These are phyloP conservation scores for Eucalyptus pauciflora DNA, from an alignment of 345 rosid species.

Conservation along the genomic window DNA sequence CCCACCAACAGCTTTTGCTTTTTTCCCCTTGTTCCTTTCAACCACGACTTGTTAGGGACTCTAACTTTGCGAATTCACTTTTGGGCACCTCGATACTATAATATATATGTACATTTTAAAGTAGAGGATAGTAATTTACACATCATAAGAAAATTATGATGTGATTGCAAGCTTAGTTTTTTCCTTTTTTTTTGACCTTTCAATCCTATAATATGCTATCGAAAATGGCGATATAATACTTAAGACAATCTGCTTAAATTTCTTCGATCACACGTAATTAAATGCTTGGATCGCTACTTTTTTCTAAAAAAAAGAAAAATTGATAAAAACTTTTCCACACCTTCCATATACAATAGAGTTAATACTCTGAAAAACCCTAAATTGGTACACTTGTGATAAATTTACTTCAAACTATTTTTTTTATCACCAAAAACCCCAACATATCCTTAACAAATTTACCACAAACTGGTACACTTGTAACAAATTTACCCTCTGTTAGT, in stretches of 20 bases:
- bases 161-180: background rate
- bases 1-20: background rate
- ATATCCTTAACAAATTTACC: too few species aligned
- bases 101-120: background rate
- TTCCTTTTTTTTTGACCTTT: background rate
- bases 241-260: background rate
- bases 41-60: background rate
- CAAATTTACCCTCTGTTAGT: too few species aligned
- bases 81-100: background rate
- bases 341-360: background rate
- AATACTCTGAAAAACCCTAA: rapidly evolving
- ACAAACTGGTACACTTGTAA: too few species aligned
- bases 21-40: background rate
- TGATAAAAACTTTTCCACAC: background rate
- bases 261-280: background rate
- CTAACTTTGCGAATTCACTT: background rate
- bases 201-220: background rate
- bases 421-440: too few species aligned
- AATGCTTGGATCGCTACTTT: background rate
- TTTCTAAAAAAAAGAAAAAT: too few species aligned
- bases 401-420: too few species aligned
- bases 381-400: too few species aligned
- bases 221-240: background rate
- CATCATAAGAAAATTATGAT: background rate
- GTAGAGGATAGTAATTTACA: background rate